Percentiles rank a stretch among this genome's conserved stretches.
Conservation (phyloP, 2,329 filamentous ascomycete genomes). For the Epichloe coenophiala region DNA sequence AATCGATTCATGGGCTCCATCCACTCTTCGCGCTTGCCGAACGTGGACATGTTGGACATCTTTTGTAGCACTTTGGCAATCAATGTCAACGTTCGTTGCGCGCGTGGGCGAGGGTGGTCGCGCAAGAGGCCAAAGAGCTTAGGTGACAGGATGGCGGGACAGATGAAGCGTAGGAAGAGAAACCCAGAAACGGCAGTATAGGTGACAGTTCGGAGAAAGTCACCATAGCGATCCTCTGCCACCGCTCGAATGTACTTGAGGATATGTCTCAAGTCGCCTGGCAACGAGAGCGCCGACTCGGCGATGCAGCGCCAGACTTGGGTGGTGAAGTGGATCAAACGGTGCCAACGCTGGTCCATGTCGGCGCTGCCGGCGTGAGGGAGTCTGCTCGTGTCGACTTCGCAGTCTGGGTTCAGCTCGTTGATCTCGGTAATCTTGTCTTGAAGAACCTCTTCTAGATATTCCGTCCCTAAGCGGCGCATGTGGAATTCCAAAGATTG, state of each 20-base stretch:
- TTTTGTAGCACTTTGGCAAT: conserved; percentile 89
- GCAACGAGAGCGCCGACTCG: conserved; percentile 59
- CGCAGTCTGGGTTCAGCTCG: conserved; percentile 79
- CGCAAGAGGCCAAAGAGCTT: conserved; percentile 77
- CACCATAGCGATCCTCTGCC: conserved; percentile 86
- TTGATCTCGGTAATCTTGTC: conserved; percentile 83
- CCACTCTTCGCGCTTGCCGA: conserved; percentile 93
- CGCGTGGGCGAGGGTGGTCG: conserved; percentile 71
- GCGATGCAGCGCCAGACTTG: conserved; percentile 78
- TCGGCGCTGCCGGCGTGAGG: conserved; percentile 43
- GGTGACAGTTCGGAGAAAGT: conserved; percentile 75
- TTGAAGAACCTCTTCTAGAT: conserved; percentile 74
- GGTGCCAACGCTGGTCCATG: conserved; percentile 69
- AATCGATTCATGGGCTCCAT: conserved; percentile 98
- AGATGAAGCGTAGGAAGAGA: conserved; percentile 87
- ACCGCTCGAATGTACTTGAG: conserved; percentile 86
- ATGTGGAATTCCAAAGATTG: conserved; percentile 92
- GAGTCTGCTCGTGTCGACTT: conserved; percentile 82
- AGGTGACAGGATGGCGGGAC: conserved; percentile 88
- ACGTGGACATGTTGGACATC: conserved; percentile 77
- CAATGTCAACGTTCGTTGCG: conserved; percentile 78
- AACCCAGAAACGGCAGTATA: conserved; percentile 96
- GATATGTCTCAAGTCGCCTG: conserved; percentile 68
- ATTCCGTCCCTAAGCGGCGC: conserved; percentile 85
- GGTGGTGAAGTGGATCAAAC: conserved; percentile 62